Conservation (phyloP, 2,329 filamentous ascomycete genomes). For the Hypoxylon sp. region DNA sequence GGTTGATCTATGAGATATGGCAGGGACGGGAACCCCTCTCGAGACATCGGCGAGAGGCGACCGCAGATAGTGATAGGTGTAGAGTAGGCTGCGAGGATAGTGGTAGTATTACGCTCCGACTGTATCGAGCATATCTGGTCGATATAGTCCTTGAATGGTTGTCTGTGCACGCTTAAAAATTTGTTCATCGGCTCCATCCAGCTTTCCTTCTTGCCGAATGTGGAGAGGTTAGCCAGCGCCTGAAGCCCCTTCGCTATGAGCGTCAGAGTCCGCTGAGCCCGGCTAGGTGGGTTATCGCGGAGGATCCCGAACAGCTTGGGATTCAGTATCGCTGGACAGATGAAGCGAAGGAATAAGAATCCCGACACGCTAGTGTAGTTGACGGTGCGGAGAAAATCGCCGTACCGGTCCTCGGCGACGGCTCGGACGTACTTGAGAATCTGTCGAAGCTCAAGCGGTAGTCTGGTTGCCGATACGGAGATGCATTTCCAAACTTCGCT, state of each 20-base stretch:
- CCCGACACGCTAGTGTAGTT: conserved; percentile 94
- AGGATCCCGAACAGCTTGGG: conserved; percentile 91
- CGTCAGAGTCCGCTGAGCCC: conserved; percentile 86
- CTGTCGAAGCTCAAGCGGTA: conserved; percentile 81
- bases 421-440: conserved; percentile 91
- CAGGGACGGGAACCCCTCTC: conserved; percentile 91
- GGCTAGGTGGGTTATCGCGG: conserved; percentile 80
- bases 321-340: conserved; percentile 94
- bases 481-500: conserved; percentile 88
- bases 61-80: conserved; percentile 90
- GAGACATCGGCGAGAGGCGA: conserved; percentile 78
- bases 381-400: conserved; percentile 88
- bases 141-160: conserved; percentile 85
- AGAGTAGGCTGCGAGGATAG: conserved; percentile 84
- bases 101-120: conserved; percentile 68
- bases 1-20: conserved; percentile 93
- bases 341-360: conserved; percentile 92
- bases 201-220: conserved; percentile 92
- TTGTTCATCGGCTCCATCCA: conserved; percentile 99
- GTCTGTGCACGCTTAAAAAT: conserved; percentile 78
- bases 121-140: conserved; percentile 87
- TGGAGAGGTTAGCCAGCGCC: conserved; percentile 87
- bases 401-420: conserved; percentile 93
- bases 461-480: conserved; percentile 72
- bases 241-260: conserved; percentile 93